phyloP scores from a whole-genome alignment of 2,329 filamentous ascomycete species.

The Fusarium nanum region DNA sequence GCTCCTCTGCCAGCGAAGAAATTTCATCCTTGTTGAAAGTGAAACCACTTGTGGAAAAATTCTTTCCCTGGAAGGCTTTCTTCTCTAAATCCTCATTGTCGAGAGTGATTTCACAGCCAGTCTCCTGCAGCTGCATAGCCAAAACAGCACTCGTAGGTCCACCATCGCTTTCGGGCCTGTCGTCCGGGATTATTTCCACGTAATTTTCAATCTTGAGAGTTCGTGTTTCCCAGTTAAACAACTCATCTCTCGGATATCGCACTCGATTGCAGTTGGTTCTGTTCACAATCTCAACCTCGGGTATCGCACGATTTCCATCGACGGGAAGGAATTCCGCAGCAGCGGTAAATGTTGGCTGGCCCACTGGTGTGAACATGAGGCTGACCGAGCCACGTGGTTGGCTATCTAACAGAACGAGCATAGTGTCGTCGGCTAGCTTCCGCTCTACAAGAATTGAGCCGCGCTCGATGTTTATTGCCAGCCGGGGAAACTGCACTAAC shows the following conservation, averaged over 20 bases:
- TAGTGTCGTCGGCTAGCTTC: neutral
- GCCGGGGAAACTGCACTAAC: neutral
- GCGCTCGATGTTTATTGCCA: neutral
- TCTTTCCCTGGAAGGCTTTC: accelerated
- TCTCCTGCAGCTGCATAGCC: neutral
- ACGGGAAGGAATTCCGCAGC: neutral
- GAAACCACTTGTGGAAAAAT: neutral
- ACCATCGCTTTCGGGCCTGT: too few species aligned
- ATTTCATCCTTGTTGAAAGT: neutral
- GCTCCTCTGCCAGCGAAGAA: neutral
- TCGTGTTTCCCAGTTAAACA: neutral
- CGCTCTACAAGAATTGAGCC: neutral
- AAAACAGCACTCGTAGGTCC: neutral
- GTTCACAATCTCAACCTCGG: neutral
- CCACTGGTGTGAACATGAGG: neutral
- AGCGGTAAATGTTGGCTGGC: neutral
- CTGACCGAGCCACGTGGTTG: neutral
- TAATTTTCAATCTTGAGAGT: neutral
- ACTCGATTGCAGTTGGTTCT: neutral
- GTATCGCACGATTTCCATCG: neutral
- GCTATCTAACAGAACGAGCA: neutral
- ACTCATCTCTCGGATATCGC: neutral
- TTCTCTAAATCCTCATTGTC: accelerated
- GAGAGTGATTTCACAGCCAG: accelerated
- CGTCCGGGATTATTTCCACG: too few species aligned